A percentile compares a stretch with the other conserved stretches of the same genome.
phyloP scores from a whole-genome alignment of 1,284 basidiomycete genomes.

The Malassezia obtusa region DNA sequence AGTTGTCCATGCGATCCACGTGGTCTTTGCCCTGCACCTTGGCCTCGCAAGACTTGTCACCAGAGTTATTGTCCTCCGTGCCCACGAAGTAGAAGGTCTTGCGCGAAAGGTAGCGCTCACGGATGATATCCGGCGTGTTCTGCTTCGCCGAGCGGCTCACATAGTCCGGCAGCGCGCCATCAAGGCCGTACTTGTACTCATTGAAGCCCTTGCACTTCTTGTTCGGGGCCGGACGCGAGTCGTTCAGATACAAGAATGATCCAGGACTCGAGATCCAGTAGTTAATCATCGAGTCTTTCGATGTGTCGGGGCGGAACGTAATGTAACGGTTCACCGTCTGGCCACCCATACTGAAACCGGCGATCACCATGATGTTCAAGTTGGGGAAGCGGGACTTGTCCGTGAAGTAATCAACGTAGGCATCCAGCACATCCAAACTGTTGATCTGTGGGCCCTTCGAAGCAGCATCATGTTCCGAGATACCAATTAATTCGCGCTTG shows the following conservation, averaged over 20 bases:
- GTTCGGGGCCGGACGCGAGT: slow-evolving; percentile 7
- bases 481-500: not conserved
- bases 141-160: slow-evolving; percentile 6
- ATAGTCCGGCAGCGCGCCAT: slow-evolving; percentile 32
- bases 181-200: slow-evolving; percentile 43
- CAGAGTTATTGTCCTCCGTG: slow-evolving; percentile 18
- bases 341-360: slow-evolving; percentile 36
- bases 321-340: slow-evolving; percentile 36
- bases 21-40: slow-evolving; percentile 30
- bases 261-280: slow-evolving; percentile 36
- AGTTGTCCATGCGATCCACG: slow-evolving; percentile 33
- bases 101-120: slow-evolving; percentile 20
- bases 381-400: slow-evolving; percentile 28
- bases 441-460: slow-evolving; percentile 14
- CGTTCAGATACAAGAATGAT: slow-evolving; percentile 34
- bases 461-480: not conserved
- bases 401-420: slow-evolving; percentile 25
- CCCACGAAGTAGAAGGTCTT: slow-evolving; percentile 35
- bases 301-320: slow-evolving; percentile 21
- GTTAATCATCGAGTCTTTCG: slow-evolving; percentile 23
- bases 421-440: slow-evolving; percentile 33
- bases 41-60: slow-evolving; percentile 25
- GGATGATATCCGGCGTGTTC: slow-evolving; percentile 8
- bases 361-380: slow-evolving; percentile 35
- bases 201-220: slow-evolving; percentile 18